A percentile compares a stretch with the other conserved stretches of the same genome.
Evolutionary conservation across 345 rosid species (phyloP).

Genomic region (Gossypium stocksii): DNA sequence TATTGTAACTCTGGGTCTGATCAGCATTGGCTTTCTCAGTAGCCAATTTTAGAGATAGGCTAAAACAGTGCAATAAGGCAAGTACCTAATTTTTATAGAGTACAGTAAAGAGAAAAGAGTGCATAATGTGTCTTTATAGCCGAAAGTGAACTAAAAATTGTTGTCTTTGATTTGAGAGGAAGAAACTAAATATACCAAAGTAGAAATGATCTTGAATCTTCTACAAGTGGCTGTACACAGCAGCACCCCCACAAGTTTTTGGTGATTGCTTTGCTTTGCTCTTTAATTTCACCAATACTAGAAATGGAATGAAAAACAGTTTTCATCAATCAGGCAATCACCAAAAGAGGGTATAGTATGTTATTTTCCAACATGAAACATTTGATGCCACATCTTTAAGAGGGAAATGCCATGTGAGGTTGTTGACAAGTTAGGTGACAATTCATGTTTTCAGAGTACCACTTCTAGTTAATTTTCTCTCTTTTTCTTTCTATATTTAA

Average conservation of each 20-base stretch:
- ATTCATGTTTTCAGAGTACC: neutral
- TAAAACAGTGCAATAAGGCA: neutral
- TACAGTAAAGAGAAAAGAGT: too few species aligned
- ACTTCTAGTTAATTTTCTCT: neutral
- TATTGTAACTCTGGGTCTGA: slow-evolving; percentile 4
- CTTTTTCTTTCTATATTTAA: neutral
- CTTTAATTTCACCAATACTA: neutral
- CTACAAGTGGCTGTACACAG: neutral
- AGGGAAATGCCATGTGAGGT: neutral
- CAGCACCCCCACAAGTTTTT: neutral
- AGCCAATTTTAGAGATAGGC: slow-evolving; percentile 23
- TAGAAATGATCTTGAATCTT: neutral
- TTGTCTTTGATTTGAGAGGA: slow-evolving; percentile 25
- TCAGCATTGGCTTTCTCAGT: slow-evolving; percentile 30
- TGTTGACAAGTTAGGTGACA: neutral
- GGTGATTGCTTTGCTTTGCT: neutral
- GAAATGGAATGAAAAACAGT: neutral
- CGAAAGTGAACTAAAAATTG: slow-evolving; percentile 18
- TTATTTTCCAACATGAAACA: neutral
- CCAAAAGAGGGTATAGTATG: neutral
- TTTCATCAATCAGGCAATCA: neutral
- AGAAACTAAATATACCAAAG: slow-evolving; percentile 25
- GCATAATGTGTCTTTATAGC: slow-evolving; percentile 11
- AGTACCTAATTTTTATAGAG: too few species aligned
- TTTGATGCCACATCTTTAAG: neutral